These are phyloP conservation scores for Fusarium xylarioides DNA, from an alignment of 2,329 filamentous ascomycete species.

Conservation along the genomic window DNA sequence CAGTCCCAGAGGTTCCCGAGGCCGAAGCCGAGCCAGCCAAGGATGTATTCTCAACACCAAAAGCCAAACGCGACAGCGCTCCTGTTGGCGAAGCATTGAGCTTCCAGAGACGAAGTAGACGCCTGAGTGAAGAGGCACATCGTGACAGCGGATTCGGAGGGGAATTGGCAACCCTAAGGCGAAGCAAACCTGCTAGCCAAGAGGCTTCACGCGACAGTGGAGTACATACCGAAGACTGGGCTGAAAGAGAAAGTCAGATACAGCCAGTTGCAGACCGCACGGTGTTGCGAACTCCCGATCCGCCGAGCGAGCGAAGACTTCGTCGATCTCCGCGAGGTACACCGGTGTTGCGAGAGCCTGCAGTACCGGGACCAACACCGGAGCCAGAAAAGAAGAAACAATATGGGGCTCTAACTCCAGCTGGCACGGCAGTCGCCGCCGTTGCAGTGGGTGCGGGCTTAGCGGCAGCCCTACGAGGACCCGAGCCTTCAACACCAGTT, in stretches of 20 bases:
- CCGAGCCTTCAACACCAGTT: conserved; percentile 22
- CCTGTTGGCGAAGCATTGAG: conserved; percentile 51
- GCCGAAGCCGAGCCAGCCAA: conserved; percentile 49
- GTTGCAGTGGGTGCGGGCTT: conserved; percentile 27
- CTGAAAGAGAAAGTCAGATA: conserved; percentile 43
- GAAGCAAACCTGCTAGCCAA: conserved; percentile 47
- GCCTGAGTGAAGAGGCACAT: conserved; percentile 48
- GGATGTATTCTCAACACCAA: conserved; percentile 11
- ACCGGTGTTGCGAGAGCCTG: conserved; percentile 53
- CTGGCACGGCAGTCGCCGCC: conserved; percentile 19
- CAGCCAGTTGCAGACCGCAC: conserved; percentile 32
- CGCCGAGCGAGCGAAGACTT: conserved; percentile 40
- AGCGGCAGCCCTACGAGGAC: conserved; percentile 25
- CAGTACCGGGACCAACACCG: conserved; percentile 49
- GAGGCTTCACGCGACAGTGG: conserved; percentile 63
- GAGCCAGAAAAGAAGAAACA: conserved; percentile 57
- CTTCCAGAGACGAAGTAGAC: conserved; percentile 49
- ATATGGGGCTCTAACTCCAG: conserved; percentile 43
- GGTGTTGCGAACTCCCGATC: conserved; percentile 43
- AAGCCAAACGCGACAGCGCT: conserved; percentile 50
- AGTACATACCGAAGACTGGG: conserved; percentile 62
- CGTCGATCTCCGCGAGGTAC: conserved; percentile 49
- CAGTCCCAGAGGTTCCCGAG: conserved; percentile 62
- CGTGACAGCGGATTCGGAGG: conserved; percentile 62
- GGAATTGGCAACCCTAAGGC: conserved; percentile 54